These are phyloP conservation scores for Phylloporus rhodoxanthus DNA, from an alignment of 768 basidiomycete genomes.

Conservation along the genomic window DNA sequence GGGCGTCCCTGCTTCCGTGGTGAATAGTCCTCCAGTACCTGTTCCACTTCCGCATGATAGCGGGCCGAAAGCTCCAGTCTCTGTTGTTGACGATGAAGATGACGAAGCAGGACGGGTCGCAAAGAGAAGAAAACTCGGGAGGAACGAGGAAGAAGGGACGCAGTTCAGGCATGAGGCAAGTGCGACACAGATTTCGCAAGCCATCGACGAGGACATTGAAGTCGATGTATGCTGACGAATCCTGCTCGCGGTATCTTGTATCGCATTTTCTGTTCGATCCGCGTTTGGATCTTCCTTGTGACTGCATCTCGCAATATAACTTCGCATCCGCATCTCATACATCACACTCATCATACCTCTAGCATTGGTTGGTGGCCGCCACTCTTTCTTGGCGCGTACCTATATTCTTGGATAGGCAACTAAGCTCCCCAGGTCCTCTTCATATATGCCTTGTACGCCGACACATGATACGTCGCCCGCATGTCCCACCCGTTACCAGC, in stretches of 20 bases:
- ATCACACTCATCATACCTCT: conserved; percentile 15
- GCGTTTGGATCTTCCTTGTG: neutral
- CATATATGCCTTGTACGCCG: conserved; percentile 2
- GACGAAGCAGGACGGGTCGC: conserved; percentile 44
- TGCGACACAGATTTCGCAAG: conserved; percentile 5
- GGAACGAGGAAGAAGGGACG: conserved; percentile 3
- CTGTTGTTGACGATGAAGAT: conserved; percentile 57
- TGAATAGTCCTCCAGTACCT: conserved; percentile 26
- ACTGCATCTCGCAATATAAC: conserved; percentile 6
- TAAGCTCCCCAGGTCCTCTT: neutral
- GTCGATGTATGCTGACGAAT: conserved; percentile 23
- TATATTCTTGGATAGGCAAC: conserved; percentile 20
- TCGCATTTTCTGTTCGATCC: conserved; percentile 5
- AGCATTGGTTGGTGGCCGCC: conserved; percentile 8
- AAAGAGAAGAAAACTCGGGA: conserved; percentile 46
- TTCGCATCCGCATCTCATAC: conserved; percentile 17
- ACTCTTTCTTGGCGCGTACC: conserved; percentile 5
- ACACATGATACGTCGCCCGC: conserved; percentile 6
- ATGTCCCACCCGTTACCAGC: neutral
- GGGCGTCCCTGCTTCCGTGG: conserved; percentile 12
- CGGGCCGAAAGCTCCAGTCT: conserved; percentile 44
- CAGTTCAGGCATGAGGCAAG: conserved; percentile 1
- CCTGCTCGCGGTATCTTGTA: neutral
- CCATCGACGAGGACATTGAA: conserved; percentile 26
- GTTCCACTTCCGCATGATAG: conserved; percentile 25